A percentile compares a stretch with the other conserved stretches of the same genome.
Evolutionary conservation across 768 basidiomycete genomes (phyloP).

Genomic region (Chalciporus chontae): DNA sequence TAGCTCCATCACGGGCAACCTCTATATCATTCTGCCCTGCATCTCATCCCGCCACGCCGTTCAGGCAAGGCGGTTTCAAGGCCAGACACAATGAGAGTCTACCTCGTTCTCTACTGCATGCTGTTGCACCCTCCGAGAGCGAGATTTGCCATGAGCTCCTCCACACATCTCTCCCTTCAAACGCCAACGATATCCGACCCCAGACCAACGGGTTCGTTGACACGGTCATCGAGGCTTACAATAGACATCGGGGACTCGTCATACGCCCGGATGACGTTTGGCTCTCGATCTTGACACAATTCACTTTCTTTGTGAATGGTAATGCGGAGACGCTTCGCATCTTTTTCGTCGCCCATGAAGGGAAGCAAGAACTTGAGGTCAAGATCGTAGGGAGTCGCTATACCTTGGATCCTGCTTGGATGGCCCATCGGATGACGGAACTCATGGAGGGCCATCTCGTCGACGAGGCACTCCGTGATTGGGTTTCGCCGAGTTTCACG

Average conservation of each 20-base stretch:
- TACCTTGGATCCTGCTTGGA: conserved; percentile 27
- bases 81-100: not conserved
- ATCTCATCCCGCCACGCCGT: not conserved
- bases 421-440: conserved; percentile 3
- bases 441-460: conserved; percentile 1
- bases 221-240: conserved; percentile 26
- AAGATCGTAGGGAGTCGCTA: not conserved
- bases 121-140: not conserved
- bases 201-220: conserved; percentile 27
- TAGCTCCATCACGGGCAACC: too few species aligned
- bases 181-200: conserved; percentile 12
- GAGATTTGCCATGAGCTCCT: not conserved
- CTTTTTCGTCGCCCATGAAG: conserved; percentile 18
- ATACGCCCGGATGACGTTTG: conserved; percentile 48
- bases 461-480: not conserved
- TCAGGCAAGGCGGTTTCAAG: not conserved
- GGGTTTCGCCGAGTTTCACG: too few species aligned
- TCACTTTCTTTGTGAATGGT: conserved; percentile 35
- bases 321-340: conserved; percentile 28
- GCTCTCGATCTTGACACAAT: conserved; percentile 27
- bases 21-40: not conserved
- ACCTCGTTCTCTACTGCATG: not conserved
- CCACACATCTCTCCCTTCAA: not conserved
- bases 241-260: conserved; percentile 29
- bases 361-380: conserved; percentile 21